phyloP scores from a whole-genome alignment of 331 rosid species.

The Malus hybrid region DNA sequence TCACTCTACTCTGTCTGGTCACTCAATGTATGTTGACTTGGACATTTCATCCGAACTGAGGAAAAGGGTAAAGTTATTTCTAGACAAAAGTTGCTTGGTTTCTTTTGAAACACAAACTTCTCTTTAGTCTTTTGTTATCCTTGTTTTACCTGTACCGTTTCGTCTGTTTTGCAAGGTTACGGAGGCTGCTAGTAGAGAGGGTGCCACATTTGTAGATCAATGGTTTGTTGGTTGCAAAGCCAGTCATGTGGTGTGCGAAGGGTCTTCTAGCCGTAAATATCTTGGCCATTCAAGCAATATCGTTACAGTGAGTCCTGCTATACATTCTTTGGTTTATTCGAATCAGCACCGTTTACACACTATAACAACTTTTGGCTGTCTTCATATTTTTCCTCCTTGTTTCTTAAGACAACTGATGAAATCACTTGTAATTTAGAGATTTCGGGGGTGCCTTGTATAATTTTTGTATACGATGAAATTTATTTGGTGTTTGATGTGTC shows the following conservation, averaged over 20 bases:
- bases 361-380: neutral
- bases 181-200: constrained; percentile 67
- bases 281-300: constrained; percentile 77
- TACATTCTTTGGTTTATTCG: neutral
- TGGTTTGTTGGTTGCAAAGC: constrained; percentile 90
- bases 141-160: neutral
- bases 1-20: constrained; percentile 54
- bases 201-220: constrained; percentile 60
- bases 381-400: neutral
- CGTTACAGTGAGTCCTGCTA: constrained; percentile 60
- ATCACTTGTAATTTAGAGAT: constrained; percentile 1
- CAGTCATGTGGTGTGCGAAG: constrained; percentile 88
- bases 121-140: neutral
- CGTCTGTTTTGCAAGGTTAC: constrained; percentile 47
- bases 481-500: constrained; percentile 31
- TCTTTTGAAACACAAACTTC: neutral
- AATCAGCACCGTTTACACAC: neutral
- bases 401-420: neutral
- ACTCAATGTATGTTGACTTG: constrained; percentile 64
- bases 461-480: constrained; percentile 22
- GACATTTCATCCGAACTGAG: constrained; percentile 65
- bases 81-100: neutral
- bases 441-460: constrained; percentile 6
- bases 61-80: constrained; percentile 47
- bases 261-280: constrained; percentile 63